Percentiles rank a stretch among this genome's conserved stretches.
phyloP scores from a whole-genome alignment of 257 asterid genomes.

The Capsicum chinense region DNA sequence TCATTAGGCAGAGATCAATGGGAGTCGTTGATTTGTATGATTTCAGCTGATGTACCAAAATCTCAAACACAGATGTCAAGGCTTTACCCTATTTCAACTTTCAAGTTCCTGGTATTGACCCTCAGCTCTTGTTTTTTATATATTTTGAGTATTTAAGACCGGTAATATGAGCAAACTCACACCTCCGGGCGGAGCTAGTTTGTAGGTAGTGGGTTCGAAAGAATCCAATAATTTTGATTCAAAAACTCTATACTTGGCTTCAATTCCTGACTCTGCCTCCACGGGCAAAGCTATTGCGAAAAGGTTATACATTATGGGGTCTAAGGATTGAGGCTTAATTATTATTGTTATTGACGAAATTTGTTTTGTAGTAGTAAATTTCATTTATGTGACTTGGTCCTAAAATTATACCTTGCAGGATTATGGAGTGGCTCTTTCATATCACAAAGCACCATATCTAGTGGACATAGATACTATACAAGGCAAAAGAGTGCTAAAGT shows the following conservation, averaged over 20 bases:
- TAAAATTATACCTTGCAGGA: slow-evolving; percentile 50
- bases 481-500: slow-evolving; percentile 77
- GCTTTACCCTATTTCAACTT: slow-evolving; percentile 73
- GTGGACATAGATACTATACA: slow-evolving; percentile 75
- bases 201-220: too few relatives aligned
- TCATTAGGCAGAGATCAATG: slow-evolving; percentile 93
- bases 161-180: too few relatives aligned
- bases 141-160: background rate
- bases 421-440: slow-evolving; percentile 76
- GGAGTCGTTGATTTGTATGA: slow-evolving; percentile 87
- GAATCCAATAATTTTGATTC: too few relatives aligned
- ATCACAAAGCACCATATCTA: slow-evolving; percentile 79
- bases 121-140: background rate
- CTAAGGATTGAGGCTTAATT: background rate
- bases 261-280: too few relatives aligned
- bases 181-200: too few relatives aligned
- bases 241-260: too few relatives aligned
- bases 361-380: background rate
- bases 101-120: slow-evolving; percentile 68
- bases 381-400: background rate
- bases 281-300: too few relatives aligned
- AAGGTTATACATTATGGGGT: too few relatives aligned
- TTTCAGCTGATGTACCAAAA: slow-evolving; percentile 61
- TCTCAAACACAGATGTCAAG: slow-evolving; percentile 63
- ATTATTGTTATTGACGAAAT: background rate